phyloP scores from a whole-genome alignment of 2,329 filamentous ascomycete species.

The Phaeosphaeriaceae sp. region DNA sequence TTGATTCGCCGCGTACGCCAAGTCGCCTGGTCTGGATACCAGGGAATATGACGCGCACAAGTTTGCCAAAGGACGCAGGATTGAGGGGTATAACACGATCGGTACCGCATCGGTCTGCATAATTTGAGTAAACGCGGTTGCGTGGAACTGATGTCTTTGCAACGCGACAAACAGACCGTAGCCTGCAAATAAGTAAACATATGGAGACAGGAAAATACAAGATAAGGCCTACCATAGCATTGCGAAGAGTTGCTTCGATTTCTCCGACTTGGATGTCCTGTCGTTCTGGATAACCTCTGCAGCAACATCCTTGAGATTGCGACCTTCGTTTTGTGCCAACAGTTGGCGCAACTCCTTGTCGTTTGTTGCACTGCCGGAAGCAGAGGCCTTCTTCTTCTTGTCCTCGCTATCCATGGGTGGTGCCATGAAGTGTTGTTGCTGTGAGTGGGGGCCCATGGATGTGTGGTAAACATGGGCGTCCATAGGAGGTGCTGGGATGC shows the following conservation, averaged over 20 bases:
- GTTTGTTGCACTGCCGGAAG: conserved; percentile 76
- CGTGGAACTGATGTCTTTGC: conserved; percentile 87
- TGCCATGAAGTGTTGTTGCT: conserved; percentile 34
- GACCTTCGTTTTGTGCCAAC: conserved; percentile 71
- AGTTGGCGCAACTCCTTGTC: conserved; percentile 81
- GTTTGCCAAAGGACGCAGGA: conserved; percentile 95
- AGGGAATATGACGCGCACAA: conserved; percentile 94
- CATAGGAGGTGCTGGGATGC: conserved; percentile 32
- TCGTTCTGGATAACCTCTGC: conserved; percentile 79
- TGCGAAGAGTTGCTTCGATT: conserved; percentile 83
- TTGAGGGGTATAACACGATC: conserved; percentile 95
- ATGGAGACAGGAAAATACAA: background rate
- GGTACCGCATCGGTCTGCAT: conserved; percentile 89
- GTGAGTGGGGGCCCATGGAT: conserved; percentile 32
- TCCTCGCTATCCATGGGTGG: conserved; percentile 48
- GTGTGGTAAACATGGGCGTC: conserved; percentile 38
- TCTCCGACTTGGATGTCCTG: conserved; percentile 79
- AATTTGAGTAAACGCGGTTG: conserved; percentile 93
- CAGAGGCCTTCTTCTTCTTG: conserved; percentile 62
- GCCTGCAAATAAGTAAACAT: conserved; percentile 59
- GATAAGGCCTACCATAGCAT: conserved; percentile 75
- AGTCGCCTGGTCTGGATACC: conserved; percentile 91
- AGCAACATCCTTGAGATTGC: conserved; percentile 73
- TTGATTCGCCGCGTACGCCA: conserved; percentile 94
- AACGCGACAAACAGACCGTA: conserved; percentile 71